Evolutionary conservation across 768 basidiomycete species (phyloP).

Genomic region (Lentinus brumalis): DNA sequence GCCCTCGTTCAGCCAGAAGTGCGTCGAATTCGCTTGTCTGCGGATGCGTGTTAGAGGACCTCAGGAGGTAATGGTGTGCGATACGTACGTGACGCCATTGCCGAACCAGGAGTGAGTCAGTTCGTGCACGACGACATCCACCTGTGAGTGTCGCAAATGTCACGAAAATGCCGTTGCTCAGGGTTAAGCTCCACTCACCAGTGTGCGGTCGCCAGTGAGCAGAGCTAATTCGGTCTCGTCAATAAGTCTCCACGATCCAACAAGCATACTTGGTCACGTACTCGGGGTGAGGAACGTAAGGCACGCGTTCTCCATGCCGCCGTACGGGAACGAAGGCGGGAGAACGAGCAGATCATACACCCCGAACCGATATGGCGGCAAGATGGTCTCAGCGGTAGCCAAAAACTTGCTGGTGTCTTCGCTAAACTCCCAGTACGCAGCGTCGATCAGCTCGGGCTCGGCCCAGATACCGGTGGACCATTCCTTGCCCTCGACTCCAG

Average conservation of each 20-base stretch:
- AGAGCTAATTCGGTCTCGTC: constrained; percentile 49
- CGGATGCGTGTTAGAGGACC: neutral
- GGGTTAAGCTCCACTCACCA: constrained; percentile 37
- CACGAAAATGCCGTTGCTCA: neutral
- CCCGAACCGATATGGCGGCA: constrained; percentile 78
- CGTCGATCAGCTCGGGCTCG: constrained; percentile 80
- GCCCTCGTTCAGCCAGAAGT: constrained; percentile 91
- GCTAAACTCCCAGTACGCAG: constrained; percentile 84
- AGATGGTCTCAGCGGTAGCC: constrained; percentile 71
- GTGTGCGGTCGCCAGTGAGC: constrained; percentile 81
- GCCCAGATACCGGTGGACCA: constrained; percentile 92
- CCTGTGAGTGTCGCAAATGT: constrained; percentile 1
- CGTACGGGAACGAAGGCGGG: constrained; percentile 92
- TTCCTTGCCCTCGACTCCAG: constrained; percentile 55
- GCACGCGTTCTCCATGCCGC: constrained; percentile 93
- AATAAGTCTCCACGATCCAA: neutral
- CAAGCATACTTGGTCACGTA: constrained; percentile 33
- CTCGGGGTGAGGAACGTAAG: constrained; percentile 88
- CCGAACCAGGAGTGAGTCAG: constrained; percentile 89
- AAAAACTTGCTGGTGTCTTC: constrained; percentile 82
- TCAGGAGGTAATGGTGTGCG: neutral
- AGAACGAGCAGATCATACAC: constrained; percentile 89
- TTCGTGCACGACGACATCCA: constrained; percentile 90
- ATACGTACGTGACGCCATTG: constrained; percentile 76
- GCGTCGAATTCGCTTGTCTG: constrained; percentile 70